phyloP scores from a whole-genome alignment of 495 filamentous ascomycete species.

The Talaromyces nanjingensis region DNA sequence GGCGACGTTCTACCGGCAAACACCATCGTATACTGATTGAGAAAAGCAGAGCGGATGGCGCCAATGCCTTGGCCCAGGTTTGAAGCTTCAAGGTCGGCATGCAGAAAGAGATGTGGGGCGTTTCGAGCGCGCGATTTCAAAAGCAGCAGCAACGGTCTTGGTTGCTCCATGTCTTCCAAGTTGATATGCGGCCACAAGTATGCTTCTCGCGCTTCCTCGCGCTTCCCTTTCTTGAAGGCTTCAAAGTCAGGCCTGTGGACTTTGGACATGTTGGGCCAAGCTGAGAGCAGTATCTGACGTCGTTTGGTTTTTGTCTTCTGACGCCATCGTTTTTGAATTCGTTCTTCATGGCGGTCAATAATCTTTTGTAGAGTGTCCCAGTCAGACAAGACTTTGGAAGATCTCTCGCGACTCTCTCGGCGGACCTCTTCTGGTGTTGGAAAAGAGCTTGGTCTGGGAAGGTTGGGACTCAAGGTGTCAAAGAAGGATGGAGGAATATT shows the following conservation, averaged over 20 bases:
- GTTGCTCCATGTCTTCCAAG: conserved; percentile 43
- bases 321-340: no score
- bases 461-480: no score
- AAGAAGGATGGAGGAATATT: no score
- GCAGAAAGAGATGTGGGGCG: conserved; percentile 33
- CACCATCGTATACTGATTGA: conserved; percentile 35
- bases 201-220: conserved; percentile 18
- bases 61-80: conserved; percentile 19
- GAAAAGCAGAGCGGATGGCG: conserved; percentile 25
- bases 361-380: conserved; percentile 13
- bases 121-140: conserved; percentile 42
- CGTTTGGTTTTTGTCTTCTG: no score
- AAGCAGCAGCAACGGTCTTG: conserved; percentile 37
- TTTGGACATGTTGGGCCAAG: conserved; percentile 42
- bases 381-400: conserved; percentile 17
- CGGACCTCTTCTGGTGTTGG: conserved; percentile 4
- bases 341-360: no score
- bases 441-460: not conserved
- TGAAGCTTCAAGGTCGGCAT: conserved; percentile 23
- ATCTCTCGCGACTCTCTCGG: conserved; percentile 5
- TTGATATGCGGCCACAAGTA: conserved; percentile 53
- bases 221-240: conserved; percentile 24
- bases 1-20: conserved; percentile 26
- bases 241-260: conserved; percentile 45
- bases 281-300: conserved; percentile 19